A percentile compares a stretch with the other conserved stretches of the same genome.
phyloP scores from a whole-genome alignment of 306 rosid genomes.

The Chamaecrista fasciculata region DNA sequence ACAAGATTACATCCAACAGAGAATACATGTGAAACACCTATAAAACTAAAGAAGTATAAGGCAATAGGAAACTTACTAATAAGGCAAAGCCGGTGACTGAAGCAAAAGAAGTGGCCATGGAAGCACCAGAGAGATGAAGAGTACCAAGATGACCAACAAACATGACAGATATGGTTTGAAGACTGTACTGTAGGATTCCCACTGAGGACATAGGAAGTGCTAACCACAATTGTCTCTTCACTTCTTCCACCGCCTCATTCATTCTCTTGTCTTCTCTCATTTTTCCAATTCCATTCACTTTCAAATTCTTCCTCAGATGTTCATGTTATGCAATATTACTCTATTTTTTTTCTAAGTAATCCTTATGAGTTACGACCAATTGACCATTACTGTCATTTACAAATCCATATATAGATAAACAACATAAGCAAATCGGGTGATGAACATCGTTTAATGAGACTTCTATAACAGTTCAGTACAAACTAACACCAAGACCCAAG shows the following conservation, averaged over 20 bases:
- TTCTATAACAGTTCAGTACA: not conserved
- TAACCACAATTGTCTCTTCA: constrained; percentile 28
- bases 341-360: no score
- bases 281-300: not conserved
- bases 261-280: not conserved
- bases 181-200: constrained; percentile 25
- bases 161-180: constrained; percentile 31
- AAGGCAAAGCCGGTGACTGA: constrained; percentile 35
- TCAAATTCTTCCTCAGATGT: not conserved
- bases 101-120: constrained; percentile 41
- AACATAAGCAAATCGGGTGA: no score
- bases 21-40: no score
- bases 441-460: not conserved
- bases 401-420: not conserved
- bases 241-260: constrained; percentile 18
- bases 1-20: no score
- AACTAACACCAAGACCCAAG: not conserved
- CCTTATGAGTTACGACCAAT: no score
- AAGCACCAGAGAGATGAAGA: constrained; percentile 35
- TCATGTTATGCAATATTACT: not conserved
- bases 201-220: constrained; percentile 30
- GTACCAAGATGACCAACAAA: constrained; percentile 36
- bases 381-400: not conserved
- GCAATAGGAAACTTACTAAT: constrained; percentile 14
- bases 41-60: not conserved